Percentiles rank a stretch among this genome's conserved stretches.
Conservation (phyloP, 495 filamentous ascomycete species). For the Penicillium alfredii region DNA sequence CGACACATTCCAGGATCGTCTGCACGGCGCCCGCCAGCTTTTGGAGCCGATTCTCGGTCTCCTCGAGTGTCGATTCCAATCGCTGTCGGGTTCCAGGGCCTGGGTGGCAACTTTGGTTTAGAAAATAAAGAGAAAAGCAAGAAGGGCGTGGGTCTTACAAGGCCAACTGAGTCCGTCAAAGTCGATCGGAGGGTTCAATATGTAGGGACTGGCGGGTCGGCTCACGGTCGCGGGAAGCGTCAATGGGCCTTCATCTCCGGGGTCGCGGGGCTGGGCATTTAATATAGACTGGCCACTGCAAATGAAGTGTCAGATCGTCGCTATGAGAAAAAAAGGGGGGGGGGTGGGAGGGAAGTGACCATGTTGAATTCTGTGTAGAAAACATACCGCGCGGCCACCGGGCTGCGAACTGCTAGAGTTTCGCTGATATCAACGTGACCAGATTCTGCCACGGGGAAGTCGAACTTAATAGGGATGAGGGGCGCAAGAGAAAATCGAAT, state of each 20-base stretch:
- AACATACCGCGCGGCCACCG: constrained; percentile 27
- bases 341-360: no score
- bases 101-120: constrained; percentile 27
- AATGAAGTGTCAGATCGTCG: no score
- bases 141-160: constrained; percentile 38
- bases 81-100: constrained; percentile 74
- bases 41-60: constrained; percentile 62
- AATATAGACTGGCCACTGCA: constrained; percentile 36
- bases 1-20: constrained; percentile 91
- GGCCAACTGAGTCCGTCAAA: constrained; percentile 70
- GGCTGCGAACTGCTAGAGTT: constrained; percentile 12
- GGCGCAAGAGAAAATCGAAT: constrained; percentile 45
- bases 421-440: constrained; percentile 14
- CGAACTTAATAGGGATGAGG: constrained; percentile 37
- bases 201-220: constrained; percentile 55
- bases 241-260: constrained; percentile 58
- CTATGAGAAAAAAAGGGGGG: no score
- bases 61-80: constrained; percentile 68
- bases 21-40: constrained; percentile 80
- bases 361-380: no score
- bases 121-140: not conserved
- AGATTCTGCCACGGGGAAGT: constrained; percentile 16
- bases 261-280: constrained; percentile 67
- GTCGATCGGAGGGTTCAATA: constrained; percentile 58
- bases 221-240: constrained; percentile 45